Conservation (phyloP, 768 basidiomycete species). For the Mycena indigotica region DNA sequence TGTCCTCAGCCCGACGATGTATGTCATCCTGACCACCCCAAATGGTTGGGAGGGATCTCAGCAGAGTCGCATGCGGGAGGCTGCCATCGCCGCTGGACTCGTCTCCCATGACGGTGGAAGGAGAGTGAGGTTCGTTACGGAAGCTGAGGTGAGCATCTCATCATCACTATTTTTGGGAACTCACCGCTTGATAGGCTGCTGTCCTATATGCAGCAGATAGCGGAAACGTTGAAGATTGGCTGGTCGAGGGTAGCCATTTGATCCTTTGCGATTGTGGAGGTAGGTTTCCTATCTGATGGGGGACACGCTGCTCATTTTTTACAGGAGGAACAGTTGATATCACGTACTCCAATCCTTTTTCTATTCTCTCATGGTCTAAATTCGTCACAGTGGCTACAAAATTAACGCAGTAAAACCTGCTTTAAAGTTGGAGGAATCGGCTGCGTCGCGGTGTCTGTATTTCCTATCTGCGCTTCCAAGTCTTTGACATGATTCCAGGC, state of each 20-base stretch:
- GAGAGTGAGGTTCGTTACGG: conserved; percentile 24
- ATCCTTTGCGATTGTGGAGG: conserved; percentile 37
- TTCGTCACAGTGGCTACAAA: conserved; percentile 18
- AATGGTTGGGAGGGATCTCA: conserved; percentile 29
- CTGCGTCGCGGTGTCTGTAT: conserved; percentile 21
- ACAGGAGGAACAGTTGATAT: conserved; percentile 26
- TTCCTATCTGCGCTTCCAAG: background rate
- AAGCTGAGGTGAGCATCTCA: conserved; percentile 19
- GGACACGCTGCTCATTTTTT: background rate
- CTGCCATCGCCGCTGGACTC: conserved; percentile 20
- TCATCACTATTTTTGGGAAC: too few species aligned
- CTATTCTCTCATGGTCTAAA: background rate
- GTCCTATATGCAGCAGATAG: conserved; percentile 24
- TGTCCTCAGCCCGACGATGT: conserved; percentile 18
- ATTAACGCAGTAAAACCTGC: conserved; percentile 16
- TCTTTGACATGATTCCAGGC: conserved; percentile 13
- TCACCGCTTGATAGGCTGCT: conserved; percentile 15
- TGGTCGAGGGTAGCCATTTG: conserved; percentile 24
- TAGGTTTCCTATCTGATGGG: conserved; percentile 1
- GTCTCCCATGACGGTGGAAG: conserved; percentile 20
- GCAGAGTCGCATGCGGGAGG: background rate
- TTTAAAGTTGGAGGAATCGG: conserved; percentile 17
- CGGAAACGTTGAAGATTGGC: conserved; percentile 24
- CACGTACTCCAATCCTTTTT: conserved; percentile 7
- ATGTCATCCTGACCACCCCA: conserved; percentile 26